Conservation (phyloP, 1,284 basidiomycete species). For the Earliella scabrosa region DNA sequence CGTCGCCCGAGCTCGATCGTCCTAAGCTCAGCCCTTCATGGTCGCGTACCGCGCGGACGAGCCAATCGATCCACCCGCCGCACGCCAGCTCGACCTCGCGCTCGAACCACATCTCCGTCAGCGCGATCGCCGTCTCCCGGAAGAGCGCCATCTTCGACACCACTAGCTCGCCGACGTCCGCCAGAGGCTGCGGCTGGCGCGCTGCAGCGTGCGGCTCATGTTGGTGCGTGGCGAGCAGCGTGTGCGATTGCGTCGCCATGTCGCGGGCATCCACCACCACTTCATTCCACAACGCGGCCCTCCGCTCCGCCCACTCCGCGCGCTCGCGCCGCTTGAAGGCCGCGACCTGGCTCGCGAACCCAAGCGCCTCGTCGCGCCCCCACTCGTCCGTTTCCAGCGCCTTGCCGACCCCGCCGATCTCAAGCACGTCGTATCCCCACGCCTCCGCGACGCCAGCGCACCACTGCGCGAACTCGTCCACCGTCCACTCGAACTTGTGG, state of each 20-base stretch:
- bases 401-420: conserved; percentile 58
- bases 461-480: conserved; percentile 79
- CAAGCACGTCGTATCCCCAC: conserved; percentile 79
- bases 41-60: conserved; percentile 54
- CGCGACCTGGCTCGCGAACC: conserved; percentile 77
- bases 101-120: conserved; percentile 77
- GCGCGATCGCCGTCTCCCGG: conserved; percentile 50
- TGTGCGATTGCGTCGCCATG: conserved; percentile 41
- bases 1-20: conserved; percentile 25
- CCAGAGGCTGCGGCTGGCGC: conserved; percentile 43
- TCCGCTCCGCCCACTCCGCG: conserved; percentile 28
- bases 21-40: conserved; percentile 32
- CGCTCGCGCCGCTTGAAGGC: conserved; percentile 60
- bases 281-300: conserved; percentile 42
- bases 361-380: conserved; percentile 65
- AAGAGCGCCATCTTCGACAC: conserved; percentile 57
- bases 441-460: conserved; percentile 62
- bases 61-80: conserved; percentile 68
- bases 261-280: conserved; percentile 27
- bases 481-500: conserved; percentile 95
- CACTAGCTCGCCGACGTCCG: conserved; percentile 57
- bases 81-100: conserved; percentile 60
- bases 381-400: conserved; percentile 65
- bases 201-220: conserved; percentile 57
- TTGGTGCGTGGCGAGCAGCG: conserved; percentile 52